Evolutionary conservation across 2,329 filamentous ascomycete species (phyloP), one percentile per base, ranked within the genome.

Genomic region (Penicillium sp.): DNA sequence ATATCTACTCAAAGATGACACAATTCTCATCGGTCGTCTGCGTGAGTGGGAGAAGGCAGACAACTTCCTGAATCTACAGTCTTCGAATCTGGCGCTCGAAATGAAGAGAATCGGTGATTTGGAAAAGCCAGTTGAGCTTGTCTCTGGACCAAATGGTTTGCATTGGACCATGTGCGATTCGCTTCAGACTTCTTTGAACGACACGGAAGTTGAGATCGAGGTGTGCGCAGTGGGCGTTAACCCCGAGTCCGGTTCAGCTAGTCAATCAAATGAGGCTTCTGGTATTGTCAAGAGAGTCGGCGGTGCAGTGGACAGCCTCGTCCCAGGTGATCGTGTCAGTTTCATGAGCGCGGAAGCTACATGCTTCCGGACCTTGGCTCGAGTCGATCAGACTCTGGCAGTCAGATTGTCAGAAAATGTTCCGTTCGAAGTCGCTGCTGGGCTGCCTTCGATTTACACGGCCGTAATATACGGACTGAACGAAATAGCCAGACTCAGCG

Each of bases 1-100:
- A 29, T 63, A 63, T 31, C 44, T 52, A 12, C 21, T 63, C 34
- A 50, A 41, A 6, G 31, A 59, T 16, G 39, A 46, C 6, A 33
- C 52, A 1, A 47, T 60, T 5, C 46, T 62, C 24, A 49, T 62
- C 28, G 59, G 55, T n/a, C 57, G 57, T 24, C 45, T 63, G 34
- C 41, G 45, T n/a, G 36, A 56, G 10, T 60, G 51, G 43, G 31
- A 51, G 4, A 18, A 24, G 6, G 53, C 57, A 2, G 53, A 62
- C 16, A 33, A 54, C 0, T 63, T 62, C 31, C 48, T 63, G 7
- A 31, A 46, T 51, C 15, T 41, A 6, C 45, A 48, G 21, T 51
- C 53, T 7, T 54, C 50, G 13, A 44, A 31, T 10, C 23, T 45
- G 7, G 23, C 12, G 6, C 47, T 50, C 15, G 42, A 59, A 13